These are phyloP conservation scores for Spathaspora sp. DNA, from an alignment of 805 yeast genomes.

Conservation along the genomic window DNA sequence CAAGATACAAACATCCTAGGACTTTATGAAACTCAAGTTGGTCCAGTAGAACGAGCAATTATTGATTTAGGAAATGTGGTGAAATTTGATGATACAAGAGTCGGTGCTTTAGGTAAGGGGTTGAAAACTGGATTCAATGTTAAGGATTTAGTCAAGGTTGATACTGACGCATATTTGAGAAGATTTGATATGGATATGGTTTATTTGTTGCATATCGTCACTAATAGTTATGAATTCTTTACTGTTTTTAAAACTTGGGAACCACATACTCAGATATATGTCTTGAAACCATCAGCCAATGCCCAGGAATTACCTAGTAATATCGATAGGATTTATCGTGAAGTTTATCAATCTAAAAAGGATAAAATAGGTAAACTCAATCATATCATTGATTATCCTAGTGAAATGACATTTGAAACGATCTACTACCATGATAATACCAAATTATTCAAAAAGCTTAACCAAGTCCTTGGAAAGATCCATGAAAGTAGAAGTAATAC, in stretches of 20 bases:
- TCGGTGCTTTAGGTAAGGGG: constrained; percentile 86
- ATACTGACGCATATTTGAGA: constrained; percentile 51
- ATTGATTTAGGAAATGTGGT: constrained; percentile 76
- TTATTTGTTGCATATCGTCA: constrained; percentile 64
- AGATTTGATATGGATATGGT: constrained; percentile 54
- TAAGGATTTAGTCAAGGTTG: constrained; percentile 49
- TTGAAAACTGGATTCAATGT: constrained; percentile 79
- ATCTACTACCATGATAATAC: constrained; percentile 50
- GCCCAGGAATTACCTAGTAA: constrained; percentile 65
- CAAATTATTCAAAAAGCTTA: constrained; percentile 56
- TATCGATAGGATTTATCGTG: constrained; percentile 52
- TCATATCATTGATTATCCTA: constrained; percentile 50
- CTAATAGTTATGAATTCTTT: constrained; percentile 74
- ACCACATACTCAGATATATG: constrained; percentile 44
- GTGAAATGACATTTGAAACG: constrained; percentile 51
- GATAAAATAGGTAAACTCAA: constrained; percentile 40
- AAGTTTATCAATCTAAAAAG: constrained; percentile 45
- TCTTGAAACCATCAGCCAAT: constrained; percentile 62
- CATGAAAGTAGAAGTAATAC: constrained; percentile 62
- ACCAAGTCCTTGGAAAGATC: constrained; percentile 49
- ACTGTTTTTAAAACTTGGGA: constrained; percentile 66
- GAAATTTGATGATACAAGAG: constrained; percentile 59
- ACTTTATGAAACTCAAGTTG: constrained; percentile 72
- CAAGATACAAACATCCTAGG: constrained; percentile 61
- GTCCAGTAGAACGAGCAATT: constrained; percentile 66